Conservation (phyloP, 1,284 basidiomycete species). For the Lentinula novae-zelandiae region DNA sequence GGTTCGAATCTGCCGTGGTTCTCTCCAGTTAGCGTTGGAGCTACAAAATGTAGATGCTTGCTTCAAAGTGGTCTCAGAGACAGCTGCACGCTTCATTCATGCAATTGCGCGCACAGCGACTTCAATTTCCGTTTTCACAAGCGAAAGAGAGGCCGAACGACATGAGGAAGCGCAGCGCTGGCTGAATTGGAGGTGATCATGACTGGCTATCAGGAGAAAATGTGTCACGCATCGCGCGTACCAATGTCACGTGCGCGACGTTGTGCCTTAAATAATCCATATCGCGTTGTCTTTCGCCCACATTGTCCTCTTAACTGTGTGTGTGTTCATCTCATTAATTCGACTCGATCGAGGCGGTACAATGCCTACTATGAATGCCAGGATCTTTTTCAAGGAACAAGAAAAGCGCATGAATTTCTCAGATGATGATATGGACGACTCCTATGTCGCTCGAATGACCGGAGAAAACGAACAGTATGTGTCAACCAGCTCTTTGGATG, state of each 20-base stretch:
- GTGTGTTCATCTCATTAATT: neutral
- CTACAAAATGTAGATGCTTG: neutral
- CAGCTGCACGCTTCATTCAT: neutral
- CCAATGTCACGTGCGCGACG: neutral
- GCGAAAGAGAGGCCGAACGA: neutral
- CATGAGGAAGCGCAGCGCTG: neutral
- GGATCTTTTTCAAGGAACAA: conserved; percentile 47
- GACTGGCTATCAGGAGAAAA: neutral
- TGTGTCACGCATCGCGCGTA: neutral
- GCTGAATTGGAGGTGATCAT: neutral
- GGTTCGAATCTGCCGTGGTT: neutral
- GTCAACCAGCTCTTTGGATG: neutral
- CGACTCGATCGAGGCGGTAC: neutral
- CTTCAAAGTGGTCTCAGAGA: neutral
- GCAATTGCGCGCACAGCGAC: neutral
- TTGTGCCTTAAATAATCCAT: neutral
- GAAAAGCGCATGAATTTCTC: conserved; percentile 49
- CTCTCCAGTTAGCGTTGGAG: neutral
- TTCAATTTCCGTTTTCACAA: neutral
- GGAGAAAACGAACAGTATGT: neutral
- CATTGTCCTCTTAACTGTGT: too few relatives aligned
- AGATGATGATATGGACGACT: conserved; percentile 39
- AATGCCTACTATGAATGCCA: neutral
- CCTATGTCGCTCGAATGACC: conserved; percentile 23
- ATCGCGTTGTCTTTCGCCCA: neutral